Base-by-base conservation (phyloP, 306 rosid species). In the Cucumis melo region DNA sequence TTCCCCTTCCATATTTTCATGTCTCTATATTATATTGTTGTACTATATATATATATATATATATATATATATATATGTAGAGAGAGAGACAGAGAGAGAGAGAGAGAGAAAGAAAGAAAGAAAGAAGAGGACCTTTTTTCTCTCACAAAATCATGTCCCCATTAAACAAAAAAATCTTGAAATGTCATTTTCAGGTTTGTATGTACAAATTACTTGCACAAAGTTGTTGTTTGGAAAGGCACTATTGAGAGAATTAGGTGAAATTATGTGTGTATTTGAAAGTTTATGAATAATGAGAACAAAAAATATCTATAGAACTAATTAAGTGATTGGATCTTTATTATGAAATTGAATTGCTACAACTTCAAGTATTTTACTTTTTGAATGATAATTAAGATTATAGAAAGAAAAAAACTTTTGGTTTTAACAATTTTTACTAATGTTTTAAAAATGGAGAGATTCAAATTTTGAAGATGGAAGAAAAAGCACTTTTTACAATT, bases 71-170 rank as follows among this genome's bases (percentile, higher is more conserved):
- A n/a, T n/a, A n/a, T n/a, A n/a, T n/a, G n/a, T n/a, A n/a, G n/a
- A n/a, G n/a, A n/a, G n/a, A n/a, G n/a, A n/a, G n/a, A n/a, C n/a
- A n/a, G n/a, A n/a, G n/a, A n/a, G n/a, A n/a, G n/a, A n/a, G n/a
- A n/a, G n/a, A n/a, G n/a, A n/a, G n/a, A 19, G 71, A 36, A 7
- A 15, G 50, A 19, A 27, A 64, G 14, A 65, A 51, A 41, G 66
- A 32, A 4, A 32, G 36, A 32, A 32, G 36, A 29, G 67, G 39
- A n/a, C 53, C 73, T 54, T n/a, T 66, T 66, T 66, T 70, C 57
- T 70, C 75, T 46, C 75, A 46, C 75, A 38, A 70, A 42, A 46
- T 70, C 75, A 19, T 46, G 38, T 44, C 57, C 72, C 57, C 75
- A 46, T 42, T 46, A 70, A 70, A 0, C 75, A 70, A 46, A 70